These are phyloP conservation scores for Coniferiporia sulphurascens DNA, from an alignment of 1,284 basidiomycete species.

Conservation along the genomic window DNA sequence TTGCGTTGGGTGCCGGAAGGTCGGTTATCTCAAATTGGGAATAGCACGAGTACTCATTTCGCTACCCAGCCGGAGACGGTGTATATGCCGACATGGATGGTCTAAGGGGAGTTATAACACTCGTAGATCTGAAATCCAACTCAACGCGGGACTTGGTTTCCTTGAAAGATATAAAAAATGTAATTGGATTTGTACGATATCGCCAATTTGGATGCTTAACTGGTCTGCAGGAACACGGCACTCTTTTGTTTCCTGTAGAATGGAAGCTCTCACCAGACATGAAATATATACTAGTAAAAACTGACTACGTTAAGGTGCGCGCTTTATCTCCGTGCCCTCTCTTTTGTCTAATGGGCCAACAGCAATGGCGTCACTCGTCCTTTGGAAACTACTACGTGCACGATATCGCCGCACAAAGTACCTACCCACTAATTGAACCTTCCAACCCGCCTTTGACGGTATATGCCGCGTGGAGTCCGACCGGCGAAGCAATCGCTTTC, in stretches of 20 bases:
- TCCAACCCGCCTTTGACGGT: conserved; percentile 65
- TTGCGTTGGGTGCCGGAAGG: conserved; percentile 89
- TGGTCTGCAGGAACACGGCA: conserved; percentile 48
- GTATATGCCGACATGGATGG: conserved; percentile 65
- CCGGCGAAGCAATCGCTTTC: conserved; percentile 76
- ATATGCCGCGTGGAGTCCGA: conserved; percentile 84
- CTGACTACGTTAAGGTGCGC: conserved; percentile 65
- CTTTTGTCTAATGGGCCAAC: background rate
- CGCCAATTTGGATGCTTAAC: background rate
- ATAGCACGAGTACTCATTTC: background rate
- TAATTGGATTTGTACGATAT: conserved; percentile 28
- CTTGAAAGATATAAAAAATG: conserved; percentile 57
- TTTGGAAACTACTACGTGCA: conserved; percentile 89
- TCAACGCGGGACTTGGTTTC: conserved; percentile 59
- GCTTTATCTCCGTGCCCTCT: background rate
- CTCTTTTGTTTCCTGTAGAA: conserved; percentile 42
- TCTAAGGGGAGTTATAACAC: conserved; percentile 56
- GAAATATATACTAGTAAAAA: conserved; percentile 79
- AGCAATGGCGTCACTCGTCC: conserved; percentile 92
- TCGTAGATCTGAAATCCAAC: conserved; percentile 78
- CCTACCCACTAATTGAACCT: conserved; percentile 65
- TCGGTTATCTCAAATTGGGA: conserved; percentile 29
- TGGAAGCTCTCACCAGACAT: conserved; percentile 88
- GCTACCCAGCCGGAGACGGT: conserved; percentile 76
- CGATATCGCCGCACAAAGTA: conserved; percentile 52